Conservation (phyloP, 2,329 filamentous ascomycete genomes). For the Elsinoe batatas region DNA sequence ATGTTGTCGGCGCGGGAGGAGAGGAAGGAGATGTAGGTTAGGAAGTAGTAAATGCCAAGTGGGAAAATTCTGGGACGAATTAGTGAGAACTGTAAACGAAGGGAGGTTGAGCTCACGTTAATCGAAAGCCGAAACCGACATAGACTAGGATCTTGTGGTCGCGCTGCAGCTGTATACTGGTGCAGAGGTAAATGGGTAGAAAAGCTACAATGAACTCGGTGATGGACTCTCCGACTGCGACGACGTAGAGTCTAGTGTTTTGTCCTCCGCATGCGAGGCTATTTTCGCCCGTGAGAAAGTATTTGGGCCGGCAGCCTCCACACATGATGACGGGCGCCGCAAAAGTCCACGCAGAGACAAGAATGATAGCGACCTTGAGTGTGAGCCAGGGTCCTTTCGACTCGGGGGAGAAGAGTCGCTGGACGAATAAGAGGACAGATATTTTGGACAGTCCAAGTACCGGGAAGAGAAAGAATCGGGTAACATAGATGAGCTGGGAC, state of each 20-base stretch:
- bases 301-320: neutral
- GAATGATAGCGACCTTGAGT: conserved; percentile 1
- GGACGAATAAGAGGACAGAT: conserved; percentile 8
- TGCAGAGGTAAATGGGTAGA: conserved; percentile 7
- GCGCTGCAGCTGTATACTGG: conserved; percentile 2
- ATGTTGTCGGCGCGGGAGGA: conserved; percentile 16
- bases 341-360: conserved; percentile 1
- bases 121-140: conserved; percentile 11
- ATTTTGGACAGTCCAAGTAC: conserved; percentile 8
- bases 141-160: conserved; percentile 6
- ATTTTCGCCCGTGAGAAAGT: neutral
- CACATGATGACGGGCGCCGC: neutral
- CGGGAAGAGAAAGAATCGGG: conserved; percentile 1
- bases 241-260: neutral
- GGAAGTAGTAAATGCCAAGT: conserved; percentile 4
- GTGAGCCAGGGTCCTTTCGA: neutral
- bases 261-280: neutral
- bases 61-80: neutral
- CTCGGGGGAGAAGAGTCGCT: conserved; percentile 10
- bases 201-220: conserved; percentile 3
- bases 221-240: conserved; percentile 1
- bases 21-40: conserved; percentile 20
- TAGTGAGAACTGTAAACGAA: neutral
- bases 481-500: conserved; percentile 1
- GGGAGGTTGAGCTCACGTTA: neutral